Percentiles rank a stretch among this genome's conserved stretches.
phyloP scores from a whole-genome alignment of 78 protist species.

The Planoprotostelium fungivorum region DNA sequence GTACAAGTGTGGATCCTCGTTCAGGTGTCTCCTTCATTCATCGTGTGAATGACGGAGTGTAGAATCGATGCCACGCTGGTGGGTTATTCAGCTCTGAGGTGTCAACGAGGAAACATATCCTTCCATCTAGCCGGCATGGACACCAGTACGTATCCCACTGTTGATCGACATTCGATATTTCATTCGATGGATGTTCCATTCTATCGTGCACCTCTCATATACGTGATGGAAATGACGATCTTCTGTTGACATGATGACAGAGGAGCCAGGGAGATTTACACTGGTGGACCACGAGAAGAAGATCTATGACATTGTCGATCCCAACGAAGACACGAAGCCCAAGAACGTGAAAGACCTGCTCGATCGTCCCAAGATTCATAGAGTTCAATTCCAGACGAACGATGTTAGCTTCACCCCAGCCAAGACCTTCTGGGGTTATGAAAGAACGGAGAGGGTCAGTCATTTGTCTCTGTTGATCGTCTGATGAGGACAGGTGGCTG shows the following conservation, averaged over 20 bases:
- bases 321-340: background rate
- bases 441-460: constrained; percentile 28
- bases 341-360: constrained; percentile 26
- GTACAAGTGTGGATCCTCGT: constrained; percentile 46
- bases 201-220: background rate
- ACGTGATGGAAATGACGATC: background rate
- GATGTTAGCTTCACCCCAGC: constrained; percentile 10
- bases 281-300: constrained; percentile 22
- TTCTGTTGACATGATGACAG: background rate
- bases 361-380: background rate
- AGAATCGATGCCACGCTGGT: constrained; percentile 51
- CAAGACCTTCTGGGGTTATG: constrained; percentile 44
- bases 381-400: constrained; percentile 14
- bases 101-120: constrained; percentile 50
- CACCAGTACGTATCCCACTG: background rate
- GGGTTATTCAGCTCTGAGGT: constrained; percentile 38
- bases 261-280: constrained; percentile 5
- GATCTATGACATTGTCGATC: constrained; percentile 10
- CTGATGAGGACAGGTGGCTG: background rate
- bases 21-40: constrained; percentile 6
- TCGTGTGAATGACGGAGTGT: background rate
- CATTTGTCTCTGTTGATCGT: background rate
- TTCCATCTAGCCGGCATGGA: constrained; percentile 1
- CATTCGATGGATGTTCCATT: background rate
- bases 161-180: background rate